Conservation (phyloP, 2,329 filamentous ascomycete species). For the Pseudocercospora fijiensis region DNA sequence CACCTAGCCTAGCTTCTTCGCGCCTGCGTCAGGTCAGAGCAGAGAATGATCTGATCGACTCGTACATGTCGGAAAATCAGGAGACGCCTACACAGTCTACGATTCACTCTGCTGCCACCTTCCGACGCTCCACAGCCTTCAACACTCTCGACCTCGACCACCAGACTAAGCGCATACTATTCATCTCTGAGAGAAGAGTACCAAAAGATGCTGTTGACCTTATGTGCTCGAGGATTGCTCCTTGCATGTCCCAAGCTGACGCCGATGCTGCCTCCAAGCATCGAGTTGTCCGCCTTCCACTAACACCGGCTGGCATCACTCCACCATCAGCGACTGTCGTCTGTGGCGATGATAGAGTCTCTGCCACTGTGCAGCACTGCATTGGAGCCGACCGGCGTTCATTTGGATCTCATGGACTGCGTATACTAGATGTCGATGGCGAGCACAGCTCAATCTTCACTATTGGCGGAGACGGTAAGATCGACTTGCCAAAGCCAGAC, state of each 20-base stretch:
- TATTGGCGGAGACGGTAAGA: slow-evolving; percentile 20
- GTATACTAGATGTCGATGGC: slow-evolving; percentile 20
- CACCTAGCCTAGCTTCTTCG: slow-evolving; percentile 7
- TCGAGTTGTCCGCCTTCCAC: slow-evolving; percentile 22
- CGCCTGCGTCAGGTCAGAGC: slow-evolving; percentile 19
- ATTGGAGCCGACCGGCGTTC: slow-evolving; percentile 18
- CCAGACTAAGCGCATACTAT: slow-evolving; percentile 20
- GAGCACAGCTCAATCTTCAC: slow-evolving; percentile 21
- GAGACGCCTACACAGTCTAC: slow-evolving; percentile 38
- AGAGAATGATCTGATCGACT: slow-evolving; percentile 32
- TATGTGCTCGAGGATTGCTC: slow-evolving; percentile 22
- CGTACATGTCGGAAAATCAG: slow-evolving; percentile 34
- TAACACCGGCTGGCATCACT: slow-evolving; percentile 22
- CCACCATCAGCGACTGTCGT: slow-evolving; percentile 21
- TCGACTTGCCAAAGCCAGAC: slow-evolving; percentile 19
- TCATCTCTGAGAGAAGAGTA: slow-evolving; percentile 17
- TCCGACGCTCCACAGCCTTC: background rate
- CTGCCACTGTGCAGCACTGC: slow-evolving; percentile 27
- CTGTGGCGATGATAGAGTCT: slow-evolving; percentile 17
- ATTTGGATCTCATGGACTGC: slow-evolving; percentile 13
- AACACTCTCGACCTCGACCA: background rate
- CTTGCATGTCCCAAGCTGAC: slow-evolving; percentile 10
- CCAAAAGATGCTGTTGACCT: slow-evolving; percentile 27
- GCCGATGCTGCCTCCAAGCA: slow-evolving; percentile 1
- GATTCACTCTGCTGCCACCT: slow-evolving; percentile 15